Base-by-base conservation (phyloP, 257 asterid species). In the Eustoma russellianum region DNA sequence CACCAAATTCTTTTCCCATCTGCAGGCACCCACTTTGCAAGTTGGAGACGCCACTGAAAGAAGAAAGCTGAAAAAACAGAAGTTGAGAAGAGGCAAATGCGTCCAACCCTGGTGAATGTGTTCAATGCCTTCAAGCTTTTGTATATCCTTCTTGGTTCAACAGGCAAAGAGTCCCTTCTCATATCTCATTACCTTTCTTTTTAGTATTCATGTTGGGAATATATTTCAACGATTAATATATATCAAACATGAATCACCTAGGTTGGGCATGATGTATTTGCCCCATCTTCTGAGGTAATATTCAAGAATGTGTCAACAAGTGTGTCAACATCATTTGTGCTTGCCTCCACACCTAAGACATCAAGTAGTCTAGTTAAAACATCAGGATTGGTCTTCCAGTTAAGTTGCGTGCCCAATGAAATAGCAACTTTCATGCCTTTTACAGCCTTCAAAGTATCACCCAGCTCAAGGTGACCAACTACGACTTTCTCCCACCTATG, bases 391-490 rank as follows among this genome's bases (percentile, higher is more conserved):
- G 79, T 77, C 66, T 61, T 69, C 51, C 44, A 55, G 50, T 71
- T 59, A 15, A 55, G 47, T 11, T 56, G 66, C 66, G 60, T 73
- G 46, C 66, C 52, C 13, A 69, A 51, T 38, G 81, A 75, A 16
- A 67, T 7, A 34, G 86, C 88, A 19, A 67, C 63, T 66, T 71
- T 68, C 48, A 81, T 63, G 55, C 78, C 75, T 9, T 67, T 67
- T 52, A 79, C 54, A 19, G 84, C 78, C 50, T 70, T 79, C 52
- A 51, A 75, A 34, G 67, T 56, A 61, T 59, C 65, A 24, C 73
- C 83, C 64, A 58, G 70, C 63, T 75, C 82, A 14, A 83, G 52
- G 62, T 86, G 83, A 40, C 86, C 88, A 9, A 56, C 74, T 44
- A 75, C 80, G 53, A 86, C 47, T 55, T 61, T 65, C 19, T 66